A percentile compares a stretch with the other conserved stretches of the same genome.
These are phyloP conservation scores for Mayamaea pseudoterrestris DNA, from an alignment of 108 stramenopile species.

Conservation along the genomic window DNA sequence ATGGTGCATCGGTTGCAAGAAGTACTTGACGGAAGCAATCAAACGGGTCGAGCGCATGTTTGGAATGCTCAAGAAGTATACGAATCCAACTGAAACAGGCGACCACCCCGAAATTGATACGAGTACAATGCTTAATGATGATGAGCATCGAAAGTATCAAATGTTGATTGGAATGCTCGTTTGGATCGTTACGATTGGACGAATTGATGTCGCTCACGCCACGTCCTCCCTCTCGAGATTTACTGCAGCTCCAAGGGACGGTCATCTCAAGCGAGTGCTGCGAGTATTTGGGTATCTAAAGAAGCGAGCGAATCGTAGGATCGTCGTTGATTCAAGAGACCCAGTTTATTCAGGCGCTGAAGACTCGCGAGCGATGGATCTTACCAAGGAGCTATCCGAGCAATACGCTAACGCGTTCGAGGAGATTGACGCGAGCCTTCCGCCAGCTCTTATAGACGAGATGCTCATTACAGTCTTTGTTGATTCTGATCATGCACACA, in stretches of 20 bases:
- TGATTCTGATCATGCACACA: constrained; percentile 17
- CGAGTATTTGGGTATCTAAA: constrained; percentile 21
- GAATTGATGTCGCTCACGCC: constrained; percentile 7
- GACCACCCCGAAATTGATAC: constrained; percentile 25
- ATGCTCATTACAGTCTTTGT: constrained; percentile 14
- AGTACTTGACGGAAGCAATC: constrained; percentile 20
- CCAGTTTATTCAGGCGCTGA: background rate
- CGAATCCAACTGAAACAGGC: background rate
- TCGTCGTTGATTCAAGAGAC: constrained; percentile 1
- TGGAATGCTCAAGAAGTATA: constrained; percentile 7
- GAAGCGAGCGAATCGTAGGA: constrained; percentile 2
- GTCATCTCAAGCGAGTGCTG: constrained; percentile 16
- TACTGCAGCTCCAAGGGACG: constrained; percentile 7
- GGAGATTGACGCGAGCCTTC: constrained; percentile 19
- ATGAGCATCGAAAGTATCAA: constrained; percentile 7
- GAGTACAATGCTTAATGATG: constrained; percentile 1
- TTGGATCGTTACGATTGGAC: constrained; percentile 17
- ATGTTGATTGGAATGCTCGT: constrained; percentile 15
- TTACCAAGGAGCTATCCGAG: constrained; percentile 14
- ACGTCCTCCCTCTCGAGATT: constrained; percentile 6
- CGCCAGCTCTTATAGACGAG: constrained; percentile 9
- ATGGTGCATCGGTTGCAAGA: constrained; percentile 12
- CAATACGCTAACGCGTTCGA: no score
- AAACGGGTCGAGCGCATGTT: constrained; percentile 8
- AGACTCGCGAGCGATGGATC: constrained; percentile 10